These are phyloP conservation scores for Trematosphaeria pertusa DNA, from an alignment of 2,329 filamentous ascomycete species.

Conservation along the genomic window DNA sequence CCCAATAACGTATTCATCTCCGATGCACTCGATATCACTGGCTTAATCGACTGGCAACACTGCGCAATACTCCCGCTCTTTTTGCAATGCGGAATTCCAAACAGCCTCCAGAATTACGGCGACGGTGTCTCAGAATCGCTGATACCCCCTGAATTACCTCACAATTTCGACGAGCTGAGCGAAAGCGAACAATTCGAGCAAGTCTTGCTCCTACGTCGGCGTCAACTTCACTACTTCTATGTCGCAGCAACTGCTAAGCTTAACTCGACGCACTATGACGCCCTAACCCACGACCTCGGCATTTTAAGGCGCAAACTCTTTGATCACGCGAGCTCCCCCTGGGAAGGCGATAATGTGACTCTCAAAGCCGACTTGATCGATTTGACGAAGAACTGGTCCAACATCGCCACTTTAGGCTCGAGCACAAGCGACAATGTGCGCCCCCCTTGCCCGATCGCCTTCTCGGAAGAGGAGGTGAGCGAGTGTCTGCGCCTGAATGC, in stretches of 20 bases:
- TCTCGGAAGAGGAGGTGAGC: slow-evolving; percentile 25
- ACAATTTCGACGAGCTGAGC: slow-evolving; percentile 27
- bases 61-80: slow-evolving; percentile 47
- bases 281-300: slow-evolving; percentile 28
- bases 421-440: slow-evolving; percentile 8
- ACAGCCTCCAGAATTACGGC: slow-evolving; percentile 51
- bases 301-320: slow-evolving; percentile 32
- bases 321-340: slow-evolving; percentile 32
- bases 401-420: slow-evolving; percentile 10
- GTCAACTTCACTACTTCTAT: slow-evolving; percentile 41
- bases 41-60: slow-evolving; percentile 54
- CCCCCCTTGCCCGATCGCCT: slow-evolving; percentile 29
- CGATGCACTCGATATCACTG: slow-evolving; percentile 41
- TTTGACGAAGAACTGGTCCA: slow-evolving; percentile 28
- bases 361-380: slow-evolving; percentile 35
- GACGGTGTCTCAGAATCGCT: slow-evolving; percentile 35
- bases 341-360: slow-evolving; percentile 39
- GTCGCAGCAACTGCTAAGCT: slow-evolving; percentile 29
- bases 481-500: slow-evolving; percentile 28
- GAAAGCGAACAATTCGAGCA: slow-evolving; percentile 30
- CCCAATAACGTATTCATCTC: slow-evolving; percentile 35
- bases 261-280: slow-evolving; percentile 35
- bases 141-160: slow-evolving; percentile 28
- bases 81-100: slow-evolving; percentile 48
- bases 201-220: slow-evolving; percentile 33